Evolutionary conservation across 352 stramenopile genomes (phyloP).

Genomic region (Globisporangium acanthophoron): DNA sequence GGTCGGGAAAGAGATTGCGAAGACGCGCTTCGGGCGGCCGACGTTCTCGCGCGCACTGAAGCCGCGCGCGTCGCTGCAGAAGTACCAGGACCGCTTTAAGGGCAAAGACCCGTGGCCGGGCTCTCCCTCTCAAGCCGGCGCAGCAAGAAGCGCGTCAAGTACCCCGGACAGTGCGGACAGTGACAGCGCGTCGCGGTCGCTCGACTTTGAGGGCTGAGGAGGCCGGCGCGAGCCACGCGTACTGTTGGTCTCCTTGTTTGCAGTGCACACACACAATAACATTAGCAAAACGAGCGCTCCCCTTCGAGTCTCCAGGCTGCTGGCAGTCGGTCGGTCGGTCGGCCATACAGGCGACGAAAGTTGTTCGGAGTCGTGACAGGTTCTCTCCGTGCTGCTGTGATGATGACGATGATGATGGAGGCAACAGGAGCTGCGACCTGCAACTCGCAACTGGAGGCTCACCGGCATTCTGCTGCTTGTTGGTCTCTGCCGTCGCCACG

Average conservation of each 20-base stretch:
- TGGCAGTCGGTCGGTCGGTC: background rate
- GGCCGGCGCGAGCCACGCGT: no score
- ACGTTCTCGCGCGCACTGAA: slow-evolving; percentile 66
- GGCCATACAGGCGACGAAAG: no score
- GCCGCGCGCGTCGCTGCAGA: slow-evolving; percentile 59
- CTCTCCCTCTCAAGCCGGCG: slow-evolving; percentile 21
- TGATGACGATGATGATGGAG: background rate
- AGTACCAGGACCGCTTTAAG: slow-evolving; percentile 60
- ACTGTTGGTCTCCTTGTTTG: background rate
- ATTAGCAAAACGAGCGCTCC: slow-evolving; percentile 8
- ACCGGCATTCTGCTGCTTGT: no score
- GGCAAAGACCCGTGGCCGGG: slow-evolving; percentile 53
- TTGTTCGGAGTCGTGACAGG: no score
- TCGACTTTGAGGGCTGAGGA: slow-evolving; percentile 2
- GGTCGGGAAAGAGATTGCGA: slow-evolving; percentile 57
- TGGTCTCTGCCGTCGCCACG: no score
- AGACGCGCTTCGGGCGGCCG: slow-evolving; percentile 43
- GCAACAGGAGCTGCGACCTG: no score
- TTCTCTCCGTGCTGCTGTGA: background rate
- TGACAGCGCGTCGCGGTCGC: slow-evolving; percentile 4
- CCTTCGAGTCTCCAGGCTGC: background rate
- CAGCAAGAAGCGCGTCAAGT: background rate
- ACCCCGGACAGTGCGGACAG: background rate
- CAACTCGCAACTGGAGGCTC: background rate
- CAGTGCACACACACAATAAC: slow-evolving; percentile 8